These are phyloP conservation scores for Tolypocladium nubicola DNA, from an alignment of 2,329 filamentous ascomycete genomes.

Conservation along the genomic window DNA sequence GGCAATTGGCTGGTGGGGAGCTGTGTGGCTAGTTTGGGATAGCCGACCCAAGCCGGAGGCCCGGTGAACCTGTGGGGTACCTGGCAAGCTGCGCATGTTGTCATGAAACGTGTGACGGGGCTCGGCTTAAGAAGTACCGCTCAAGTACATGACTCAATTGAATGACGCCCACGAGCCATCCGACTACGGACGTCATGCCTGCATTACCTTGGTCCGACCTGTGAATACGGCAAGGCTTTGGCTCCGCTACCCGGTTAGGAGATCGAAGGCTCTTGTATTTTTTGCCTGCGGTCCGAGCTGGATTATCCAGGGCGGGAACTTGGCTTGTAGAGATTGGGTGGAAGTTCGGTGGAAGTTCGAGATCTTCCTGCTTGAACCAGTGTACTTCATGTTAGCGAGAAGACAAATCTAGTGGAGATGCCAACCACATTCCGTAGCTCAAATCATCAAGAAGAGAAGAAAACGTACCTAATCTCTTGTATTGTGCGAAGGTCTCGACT, in stretches of 20 bases:
- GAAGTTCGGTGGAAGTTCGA: too few relatives aligned
- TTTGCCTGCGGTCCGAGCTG: not conserved
- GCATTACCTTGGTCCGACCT: not conserved
- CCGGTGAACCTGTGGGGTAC: not conserved
- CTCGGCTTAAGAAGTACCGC: slow-evolving; percentile 5
- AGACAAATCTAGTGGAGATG: too few relatives aligned
- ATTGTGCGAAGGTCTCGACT: too few relatives aligned
- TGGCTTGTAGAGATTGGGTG: too few relatives aligned
- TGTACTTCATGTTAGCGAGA: too few relatives aligned
- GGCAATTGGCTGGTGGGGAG: slow-evolving; percentile 10
- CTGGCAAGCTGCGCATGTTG: not conserved
- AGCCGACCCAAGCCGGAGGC: slow-evolving; percentile 9
- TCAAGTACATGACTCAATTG: not conserved
- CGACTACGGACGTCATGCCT: not conserved
- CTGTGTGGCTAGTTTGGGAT: not conserved
- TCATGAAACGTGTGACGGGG: not conserved
- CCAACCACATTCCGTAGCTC: too few relatives aligned
- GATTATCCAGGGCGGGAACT: too few relatives aligned
- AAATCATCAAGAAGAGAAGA: too few relatives aligned
- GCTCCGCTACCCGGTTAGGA: not conserved
- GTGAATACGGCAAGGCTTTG: not conserved
- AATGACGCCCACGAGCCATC: not conserved
- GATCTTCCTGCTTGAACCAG: too few relatives aligned
- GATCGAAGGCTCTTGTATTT: not conserved
- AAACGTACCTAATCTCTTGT: too few relatives aligned